Evolutionary conservation across 495 filamentous ascomycete genomes (phyloP), one percentile per base, ranked within the genome.

Genomic region (Cenococcum geophilum): DNA sequence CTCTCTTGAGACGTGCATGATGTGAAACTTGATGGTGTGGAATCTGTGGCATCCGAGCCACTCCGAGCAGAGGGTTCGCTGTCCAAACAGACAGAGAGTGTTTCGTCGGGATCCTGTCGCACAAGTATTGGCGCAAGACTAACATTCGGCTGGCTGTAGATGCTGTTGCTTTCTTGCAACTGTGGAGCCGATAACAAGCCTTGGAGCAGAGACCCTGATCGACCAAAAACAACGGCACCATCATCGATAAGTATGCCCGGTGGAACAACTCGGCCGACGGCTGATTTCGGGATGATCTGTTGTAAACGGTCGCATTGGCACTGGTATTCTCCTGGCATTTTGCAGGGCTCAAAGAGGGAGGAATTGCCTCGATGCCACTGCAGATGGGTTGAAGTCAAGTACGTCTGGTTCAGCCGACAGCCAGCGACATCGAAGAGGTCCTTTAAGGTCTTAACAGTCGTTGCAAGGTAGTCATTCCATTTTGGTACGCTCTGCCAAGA

Each of bases 311-410:
- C 52, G 53, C 60, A 62, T 16, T 57, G 2, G 36, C 63, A 65
- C 3, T 27, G 22, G 25, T n/a, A 40, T 11, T 16, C 27, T 0
- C 56, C 27, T 18, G 58, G 36, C 4, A 5, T 18, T 22, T 54
- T 25, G 43, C 69, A 71, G 8, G 18, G 3, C 11, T 70, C 67
- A 25, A 71, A 71, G 1, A 70, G 32, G 2, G 32, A 34, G 10
- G 67, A 65, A 40, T 45, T 32, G 27, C 67, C 67, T 55, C 49
- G 57, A 36, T 71, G 64, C 69, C 67, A 71, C 10, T 63, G 69
- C 8, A 70, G 45, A 0, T 60, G 48, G 0, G 51, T 60, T 32
- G 58, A 60, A 32, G 69, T 63, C 5, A 71, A 49, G 42, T 63
- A 61, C 11, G 54, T 55, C 0, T 53, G 54, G 32, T 36, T 45